Evolutionary conservation across 805 yeast species (phyloP).

Genomic region (Sungouiozyma intestinalis): DNA sequence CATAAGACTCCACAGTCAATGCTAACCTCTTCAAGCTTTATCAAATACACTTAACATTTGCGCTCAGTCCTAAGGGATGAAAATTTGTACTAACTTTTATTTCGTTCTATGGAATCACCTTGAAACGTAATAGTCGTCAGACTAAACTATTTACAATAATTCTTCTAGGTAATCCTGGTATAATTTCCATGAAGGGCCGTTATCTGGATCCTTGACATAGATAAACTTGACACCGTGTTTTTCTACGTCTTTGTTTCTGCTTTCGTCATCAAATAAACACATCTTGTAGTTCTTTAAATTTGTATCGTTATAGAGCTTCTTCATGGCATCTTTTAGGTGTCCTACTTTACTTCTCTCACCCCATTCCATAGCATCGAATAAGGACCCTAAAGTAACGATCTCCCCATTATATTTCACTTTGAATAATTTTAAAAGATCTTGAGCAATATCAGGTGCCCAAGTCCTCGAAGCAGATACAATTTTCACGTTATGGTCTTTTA

Average conservation of each 20-base stretch:
- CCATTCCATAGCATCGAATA: conserved; percentile 56
- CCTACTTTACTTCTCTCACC: conserved; percentile 54
- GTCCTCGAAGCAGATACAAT: conserved; percentile 74
- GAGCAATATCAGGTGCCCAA: conserved; percentile 67
- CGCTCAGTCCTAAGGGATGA: too few relatives aligned
- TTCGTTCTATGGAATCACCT: too few relatives aligned
- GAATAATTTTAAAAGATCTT: conserved; percentile 44
- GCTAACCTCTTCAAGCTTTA: too few relatives aligned
- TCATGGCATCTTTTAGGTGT: conserved; percentile 46
- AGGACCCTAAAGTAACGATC: conserved; percentile 18
- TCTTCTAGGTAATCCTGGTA: conserved; percentile 33
- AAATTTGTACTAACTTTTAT: too few relatives aligned
- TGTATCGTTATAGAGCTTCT: conserved; percentile 36
- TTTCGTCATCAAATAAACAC: conserved; percentile 68
- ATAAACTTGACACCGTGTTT: conserved; percentile 59
- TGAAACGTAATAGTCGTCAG: too few relatives aligned
- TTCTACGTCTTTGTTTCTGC: conserved; percentile 67
- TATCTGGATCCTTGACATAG: conserved; percentile 45
- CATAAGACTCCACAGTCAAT: too few relatives aligned
- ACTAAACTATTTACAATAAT: too few relatives aligned
- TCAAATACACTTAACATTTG: too few relatives aligned
- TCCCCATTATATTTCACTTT: conserved; percentile 36
- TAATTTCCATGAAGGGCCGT: conserved; percentile 47
- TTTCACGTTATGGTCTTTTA: conserved; percentile 37
- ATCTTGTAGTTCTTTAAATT: conserved; percentile 38